Evolutionary conservation across 768 basidiomycete species (phyloP).

Genomic region (Mycena indigotica): DNA sequence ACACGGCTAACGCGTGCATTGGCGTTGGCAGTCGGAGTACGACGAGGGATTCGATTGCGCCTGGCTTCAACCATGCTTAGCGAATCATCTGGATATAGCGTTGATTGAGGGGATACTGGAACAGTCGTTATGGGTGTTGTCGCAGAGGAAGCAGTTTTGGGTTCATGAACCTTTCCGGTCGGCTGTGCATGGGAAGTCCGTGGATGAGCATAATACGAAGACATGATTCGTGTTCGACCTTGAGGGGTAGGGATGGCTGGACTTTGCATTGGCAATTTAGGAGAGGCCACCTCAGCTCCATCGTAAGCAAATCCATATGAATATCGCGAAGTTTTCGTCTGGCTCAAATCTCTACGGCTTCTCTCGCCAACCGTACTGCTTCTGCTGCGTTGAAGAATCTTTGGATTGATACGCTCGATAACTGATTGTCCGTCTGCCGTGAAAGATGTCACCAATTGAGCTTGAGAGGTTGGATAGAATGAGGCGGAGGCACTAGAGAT

Average conservation of each 20-base stretch:
- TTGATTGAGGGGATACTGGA: slow-evolving; percentile 60
- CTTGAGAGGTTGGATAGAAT: slow-evolving; percentile 45
- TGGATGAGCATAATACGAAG: slow-evolving; percentile 64
- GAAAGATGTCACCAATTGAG: slow-evolving; percentile 32
- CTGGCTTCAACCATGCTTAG: slow-evolving; percentile 56
- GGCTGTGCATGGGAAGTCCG: slow-evolving; percentile 48
- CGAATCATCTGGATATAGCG: slow-evolving; percentile 73
- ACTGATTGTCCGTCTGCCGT: slow-evolving; percentile 46
- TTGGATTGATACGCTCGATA: slow-evolving; percentile 37
- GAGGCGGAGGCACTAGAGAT: slow-evolving; percentile 49
- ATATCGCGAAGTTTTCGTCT: slow-evolving; percentile 27
- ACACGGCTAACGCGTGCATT: slow-evolving; percentile 21
- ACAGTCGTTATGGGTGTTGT: slow-evolving; percentile 41
- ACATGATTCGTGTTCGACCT: slow-evolving; percentile 69
- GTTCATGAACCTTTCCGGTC: slow-evolving; percentile 30
- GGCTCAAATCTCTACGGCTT: slow-evolving; percentile 20
- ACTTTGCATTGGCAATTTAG: slow-evolving; percentile 32
- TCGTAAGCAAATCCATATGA: slow-evolving; percentile 53
- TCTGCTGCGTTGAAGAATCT: slow-evolving; percentile 24
- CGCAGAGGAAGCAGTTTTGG: slow-evolving; percentile 35
- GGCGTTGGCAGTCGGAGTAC: slow-evolving; percentile 34
- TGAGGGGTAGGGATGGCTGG: slow-evolving; percentile 30
- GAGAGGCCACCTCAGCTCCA: slow-evolving; percentile 53
- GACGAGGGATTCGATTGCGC: slow-evolving; percentile 31
- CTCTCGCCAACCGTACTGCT: slow-evolving; percentile 23